A percentile compares a stretch with the other conserved stretches of the same genome.
Conservation (phyloP, 75 land plant genomes). For the Chamaecyparis obtusa region DNA sequence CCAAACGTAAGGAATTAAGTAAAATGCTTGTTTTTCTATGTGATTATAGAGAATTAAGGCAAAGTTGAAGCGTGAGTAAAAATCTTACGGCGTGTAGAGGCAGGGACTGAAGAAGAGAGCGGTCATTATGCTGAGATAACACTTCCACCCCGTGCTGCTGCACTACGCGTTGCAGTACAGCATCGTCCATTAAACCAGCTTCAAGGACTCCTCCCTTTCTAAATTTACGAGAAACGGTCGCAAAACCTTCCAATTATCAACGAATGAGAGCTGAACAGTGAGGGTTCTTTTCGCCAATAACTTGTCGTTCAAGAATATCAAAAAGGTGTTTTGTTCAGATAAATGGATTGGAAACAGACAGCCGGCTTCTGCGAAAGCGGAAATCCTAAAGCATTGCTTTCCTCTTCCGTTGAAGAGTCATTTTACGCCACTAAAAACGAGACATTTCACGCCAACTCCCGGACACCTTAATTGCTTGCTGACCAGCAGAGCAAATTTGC, state of each 20-base stretch:
- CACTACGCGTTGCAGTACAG: slow-evolving; percentile 8
- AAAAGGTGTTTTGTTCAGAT: background rate
- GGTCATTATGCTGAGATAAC: slow-evolving; percentile 12
- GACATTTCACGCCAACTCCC: too few relatives aligned
- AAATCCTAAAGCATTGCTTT: background rate
- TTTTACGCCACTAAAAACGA: background rate
- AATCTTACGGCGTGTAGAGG: slow-evolving; percentile 13
- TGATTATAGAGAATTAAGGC: background rate
- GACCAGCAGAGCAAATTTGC: too few relatives aligned
- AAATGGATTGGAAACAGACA: background rate
- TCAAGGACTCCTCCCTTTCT: background rate
- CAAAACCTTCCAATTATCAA: background rate
- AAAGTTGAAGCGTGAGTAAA: background rate
- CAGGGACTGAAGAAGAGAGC: slow-evolving; percentile 11
- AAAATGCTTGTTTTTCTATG: background rate
- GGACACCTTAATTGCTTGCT: too few relatives aligned
- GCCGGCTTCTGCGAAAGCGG: background rate
- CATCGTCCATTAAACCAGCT: slow-evolving; percentile 14
- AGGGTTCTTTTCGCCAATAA: background rate
- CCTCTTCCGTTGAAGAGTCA: background rate
- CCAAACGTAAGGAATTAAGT: too few relatives aligned
- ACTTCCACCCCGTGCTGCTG: slow-evolving; percentile 14
- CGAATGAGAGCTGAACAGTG: background rate
- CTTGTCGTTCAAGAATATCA: background rate
- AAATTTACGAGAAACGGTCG: background rate